phyloP scores from a whole-genome alignment of 768 basidiomycete genomes.

The Chiua virens region DNA sequence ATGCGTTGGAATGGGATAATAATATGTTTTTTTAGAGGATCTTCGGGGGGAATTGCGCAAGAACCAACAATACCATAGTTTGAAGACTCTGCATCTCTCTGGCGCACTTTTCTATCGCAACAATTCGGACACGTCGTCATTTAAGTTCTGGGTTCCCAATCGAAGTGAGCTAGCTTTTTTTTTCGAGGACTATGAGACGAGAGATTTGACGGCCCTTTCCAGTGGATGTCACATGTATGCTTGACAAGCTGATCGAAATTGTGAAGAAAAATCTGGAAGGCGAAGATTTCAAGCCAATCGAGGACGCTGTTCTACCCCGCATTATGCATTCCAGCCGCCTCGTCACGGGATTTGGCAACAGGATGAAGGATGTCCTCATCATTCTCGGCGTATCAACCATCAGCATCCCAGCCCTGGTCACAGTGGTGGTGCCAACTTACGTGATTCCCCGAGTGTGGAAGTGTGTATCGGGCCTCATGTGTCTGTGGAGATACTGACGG shows the following conservation, averaged over 20 bases:
- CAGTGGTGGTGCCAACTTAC: constrained; percentile 5
- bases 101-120: background rate
- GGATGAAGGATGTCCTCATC: background rate
- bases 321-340: constrained; percentile 23
- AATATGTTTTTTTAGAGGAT: background rate
- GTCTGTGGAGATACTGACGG: background rate
- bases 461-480: constrained; percentile 6
- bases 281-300: constrained; percentile 15
- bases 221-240: background rate
- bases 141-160: background rate
- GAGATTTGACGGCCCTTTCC: background rate
- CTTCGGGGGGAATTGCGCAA: background rate
- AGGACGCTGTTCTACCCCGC: constrained; percentile 17
- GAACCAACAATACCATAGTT: background rate
- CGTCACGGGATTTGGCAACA: background rate
- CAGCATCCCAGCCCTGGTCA: constrained; percentile 8
- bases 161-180: background rate
- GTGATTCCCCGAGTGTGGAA: background rate
- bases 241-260: background rate
- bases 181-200: background rate
- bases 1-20: background rate
- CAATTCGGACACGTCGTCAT: background rate
- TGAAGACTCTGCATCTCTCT: constrained; percentile 2
- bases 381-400: constrained; percentile 19
- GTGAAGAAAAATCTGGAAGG: background rate